Percentiles rank a stretch among this genome's conserved stretches.
Evolutionary conservation across 306 rosid genomes (phyloP).

Genomic region (Medicago ruthenica): DNA sequence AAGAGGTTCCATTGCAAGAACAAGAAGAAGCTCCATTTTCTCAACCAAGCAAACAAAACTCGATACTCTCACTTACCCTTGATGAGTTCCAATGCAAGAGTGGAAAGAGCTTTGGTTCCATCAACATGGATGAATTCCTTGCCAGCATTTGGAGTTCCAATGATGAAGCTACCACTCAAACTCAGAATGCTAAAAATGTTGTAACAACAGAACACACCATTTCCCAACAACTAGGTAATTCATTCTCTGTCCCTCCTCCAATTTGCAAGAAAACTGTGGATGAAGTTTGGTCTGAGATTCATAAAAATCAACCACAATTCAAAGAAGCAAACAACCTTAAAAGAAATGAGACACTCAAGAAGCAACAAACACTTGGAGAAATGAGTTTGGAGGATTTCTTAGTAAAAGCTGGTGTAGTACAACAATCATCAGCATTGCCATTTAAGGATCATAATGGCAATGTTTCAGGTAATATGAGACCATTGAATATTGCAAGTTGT

Average conservation of each 20-base stretch:
- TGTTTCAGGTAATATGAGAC: slow-evolving; percentile 1
- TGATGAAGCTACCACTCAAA: slow-evolving; percentile 20
- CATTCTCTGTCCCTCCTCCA: slow-evolving; percentile 58
- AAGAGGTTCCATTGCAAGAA: slow-evolving; percentile 41
- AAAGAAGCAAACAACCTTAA: slow-evolving; percentile 1
- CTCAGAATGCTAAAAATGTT: slow-evolving; percentile 10
- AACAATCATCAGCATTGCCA: slow-evolving; percentile 41
- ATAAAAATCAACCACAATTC: slow-evolving; percentile 36
- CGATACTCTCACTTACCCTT: slow-evolving; percentile 55
- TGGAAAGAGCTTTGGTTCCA: slow-evolving; percentile 61
- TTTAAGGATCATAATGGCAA: slow-evolving; percentile 34
- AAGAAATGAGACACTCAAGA: slow-evolving; percentile 27
- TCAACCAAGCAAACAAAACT: slow-evolving; percentile 45
- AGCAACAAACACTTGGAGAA: slow-evolving; percentile 61
- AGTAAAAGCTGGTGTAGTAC: slow-evolving; percentile 75
- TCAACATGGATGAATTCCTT: slow-evolving; percentile 80
- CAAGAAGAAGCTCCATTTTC: slow-evolving; percentile 33
- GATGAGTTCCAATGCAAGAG: slow-evolving; percentile 69
- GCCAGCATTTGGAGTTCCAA: slow-evolving; percentile 70
- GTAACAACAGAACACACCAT: slow-evolving; percentile 6
- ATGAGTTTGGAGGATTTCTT: slow-evolving; percentile 80
- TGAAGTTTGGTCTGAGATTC: slow-evolving; percentile 76
- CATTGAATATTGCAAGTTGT: slow-evolving; percentile 30
- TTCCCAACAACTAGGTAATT: slow-evolving; percentile 37
- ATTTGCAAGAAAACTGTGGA: slow-evolving; percentile 72